Evolutionary conservation across 2,329 filamentous ascomycete species (phyloP).

Genomic region (Botrytis squamosa): DNA sequence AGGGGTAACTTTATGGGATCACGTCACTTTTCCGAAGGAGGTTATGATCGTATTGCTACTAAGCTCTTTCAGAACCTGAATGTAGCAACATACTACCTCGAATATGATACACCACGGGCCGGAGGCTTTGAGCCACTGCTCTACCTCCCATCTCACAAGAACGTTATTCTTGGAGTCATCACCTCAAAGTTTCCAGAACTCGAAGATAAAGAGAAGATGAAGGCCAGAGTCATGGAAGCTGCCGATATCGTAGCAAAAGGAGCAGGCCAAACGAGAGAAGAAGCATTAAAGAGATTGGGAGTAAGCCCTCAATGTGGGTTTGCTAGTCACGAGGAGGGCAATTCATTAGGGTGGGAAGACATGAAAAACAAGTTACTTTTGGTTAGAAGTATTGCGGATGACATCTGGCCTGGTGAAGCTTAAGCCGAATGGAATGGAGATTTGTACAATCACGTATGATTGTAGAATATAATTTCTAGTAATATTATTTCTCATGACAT

Average conservation of each 20-base stretch:
- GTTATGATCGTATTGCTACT: constrained; percentile 65
- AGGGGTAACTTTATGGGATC: constrained; percentile 66
- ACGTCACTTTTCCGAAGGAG: constrained; percentile 64
- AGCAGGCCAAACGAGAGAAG: constrained; percentile 59
- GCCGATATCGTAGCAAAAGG: constrained; percentile 70
- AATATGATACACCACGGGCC: constrained; percentile 64
- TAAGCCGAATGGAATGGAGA: constrained; percentile 14
- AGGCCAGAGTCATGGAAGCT: constrained; percentile 55
- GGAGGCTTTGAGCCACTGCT: constrained; percentile 66
- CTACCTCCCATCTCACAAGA: constrained; percentile 59
- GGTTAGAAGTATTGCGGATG: constrained; percentile 69
- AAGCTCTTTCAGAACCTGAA: constrained; percentile 64
- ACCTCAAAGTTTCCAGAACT: constrained; percentile 62
- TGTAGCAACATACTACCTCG: constrained; percentile 67
- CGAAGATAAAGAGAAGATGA: constrained; percentile 64
- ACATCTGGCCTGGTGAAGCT: constrained; percentile 57
- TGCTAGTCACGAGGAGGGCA: constrained; percentile 48
- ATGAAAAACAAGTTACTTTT: constrained; percentile 72
- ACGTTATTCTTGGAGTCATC: constrained; percentile 64
- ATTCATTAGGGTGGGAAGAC: constrained; percentile 65
- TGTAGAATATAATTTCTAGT: background rate
- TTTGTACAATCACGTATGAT: background rate
- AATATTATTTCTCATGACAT: background rate
- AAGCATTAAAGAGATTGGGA: constrained; percentile 66
- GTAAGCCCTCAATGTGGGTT: constrained; percentile 74